Evolutionary conservation across 2,329 filamentous ascomycete species (phyloP).

Genomic region (Pestalotiopsis sp.): DNA sequence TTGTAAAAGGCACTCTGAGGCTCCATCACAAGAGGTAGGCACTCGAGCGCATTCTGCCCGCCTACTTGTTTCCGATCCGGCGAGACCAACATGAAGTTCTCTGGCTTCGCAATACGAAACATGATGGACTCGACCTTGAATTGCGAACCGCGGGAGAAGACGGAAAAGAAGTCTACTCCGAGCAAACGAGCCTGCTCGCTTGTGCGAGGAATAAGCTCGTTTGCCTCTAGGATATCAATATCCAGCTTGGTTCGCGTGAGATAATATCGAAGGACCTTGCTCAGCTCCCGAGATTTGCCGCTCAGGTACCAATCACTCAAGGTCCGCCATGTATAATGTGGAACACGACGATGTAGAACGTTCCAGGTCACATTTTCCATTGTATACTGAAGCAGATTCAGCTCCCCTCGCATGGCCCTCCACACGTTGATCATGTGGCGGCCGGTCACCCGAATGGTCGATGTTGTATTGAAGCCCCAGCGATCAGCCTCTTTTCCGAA

Average conservation of each 20-base stretch:
- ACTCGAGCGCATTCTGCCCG: slow-evolving; percentile 91
- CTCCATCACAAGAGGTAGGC: slow-evolving; percentile 94
- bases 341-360: slow-evolving; percentile 82
- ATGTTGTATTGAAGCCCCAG: slow-evolving; percentile 95
- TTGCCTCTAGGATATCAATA: slow-evolving; percentile 87
- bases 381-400: slow-evolving; percentile 90
- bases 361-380: slow-evolving; percentile 97
- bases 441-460: slow-evolving; percentile 88
- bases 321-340: slow-evolving; percentile 80
- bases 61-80: slow-evolving; percentile 92
- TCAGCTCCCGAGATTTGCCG: slow-evolving; percentile 67
- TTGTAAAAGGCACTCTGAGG: slow-evolving; percentile 93
- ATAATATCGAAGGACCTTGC: slow-evolving; percentile 79
- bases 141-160: slow-evolving; percentile 92
- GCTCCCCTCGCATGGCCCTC: slow-evolving; percentile 91
- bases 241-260: slow-evolving; percentile 75
- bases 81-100: slow-evolving; percentile 89
- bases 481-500: slow-evolving; percentile 85
- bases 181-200: slow-evolving; percentile 93
- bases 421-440: slow-evolving; percentile 97
- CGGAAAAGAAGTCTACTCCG: slow-evolving; percentile 95
- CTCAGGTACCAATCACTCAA: slow-evolving; percentile 83
- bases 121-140: slow-evolving; percentile 99
- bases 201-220: slow-evolving; percentile 85
- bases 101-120: slow-evolving; percentile 97